Evolutionary conservation across 768 basidiomycete species (phyloP).

Genomic region (Pulveroboletus ravenelii): DNA sequence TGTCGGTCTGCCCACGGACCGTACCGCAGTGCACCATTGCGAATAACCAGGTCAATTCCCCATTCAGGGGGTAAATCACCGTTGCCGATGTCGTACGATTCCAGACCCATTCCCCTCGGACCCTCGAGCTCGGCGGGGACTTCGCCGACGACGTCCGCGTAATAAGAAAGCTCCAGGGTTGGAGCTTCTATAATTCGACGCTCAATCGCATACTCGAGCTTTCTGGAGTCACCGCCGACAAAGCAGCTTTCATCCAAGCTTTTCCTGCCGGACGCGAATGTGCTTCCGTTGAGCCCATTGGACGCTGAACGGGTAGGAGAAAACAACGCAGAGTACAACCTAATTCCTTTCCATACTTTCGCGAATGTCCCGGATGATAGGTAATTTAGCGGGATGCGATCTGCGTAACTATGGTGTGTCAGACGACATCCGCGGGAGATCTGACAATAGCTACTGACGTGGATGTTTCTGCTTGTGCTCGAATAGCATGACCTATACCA

Average conservation of each 20-base stretch:
- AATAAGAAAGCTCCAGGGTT: slow-evolving; percentile 77
- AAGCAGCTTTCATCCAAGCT: slow-evolving; percentile 51
- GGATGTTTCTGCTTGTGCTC: slow-evolving; percentile 51
- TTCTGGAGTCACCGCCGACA: slow-evolving; percentile 49
- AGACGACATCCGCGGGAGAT: slow-evolving; percentile 1
- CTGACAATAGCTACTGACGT: slow-evolving; percentile 10
- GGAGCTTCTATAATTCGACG: slow-evolving; percentile 77
- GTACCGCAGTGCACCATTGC: slow-evolving; percentile 72
- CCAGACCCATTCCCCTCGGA: slow-evolving; percentile 31
- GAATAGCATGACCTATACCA: slow-evolving; percentile 57
- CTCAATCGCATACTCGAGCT: slow-evolving; percentile 83
- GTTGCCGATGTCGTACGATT: slow-evolving; percentile 73
- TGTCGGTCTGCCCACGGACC: slow-evolving; percentile 98
- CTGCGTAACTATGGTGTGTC: slow-evolving; percentile 20
- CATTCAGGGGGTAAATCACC: slow-evolving; percentile 88
- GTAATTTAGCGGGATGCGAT: slow-evolving; percentile 29
- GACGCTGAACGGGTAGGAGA: slow-evolving; percentile 6
- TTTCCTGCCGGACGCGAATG: slow-evolving; percentile 17
- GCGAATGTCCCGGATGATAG: slow-evolving; percentile 38
- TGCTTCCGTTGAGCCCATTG: background rate
- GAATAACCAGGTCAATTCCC: slow-evolving; percentile 83
- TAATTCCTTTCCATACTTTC: slow-evolving; percentile 55
- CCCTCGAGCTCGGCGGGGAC: slow-evolving; percentile 45
- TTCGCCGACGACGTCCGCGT: slow-evolving; percentile 76
- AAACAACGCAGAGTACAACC: slow-evolving; percentile 38